Conservation (phyloP, 768 basidiomycete species). For the Suillus alpinus region DNA sequence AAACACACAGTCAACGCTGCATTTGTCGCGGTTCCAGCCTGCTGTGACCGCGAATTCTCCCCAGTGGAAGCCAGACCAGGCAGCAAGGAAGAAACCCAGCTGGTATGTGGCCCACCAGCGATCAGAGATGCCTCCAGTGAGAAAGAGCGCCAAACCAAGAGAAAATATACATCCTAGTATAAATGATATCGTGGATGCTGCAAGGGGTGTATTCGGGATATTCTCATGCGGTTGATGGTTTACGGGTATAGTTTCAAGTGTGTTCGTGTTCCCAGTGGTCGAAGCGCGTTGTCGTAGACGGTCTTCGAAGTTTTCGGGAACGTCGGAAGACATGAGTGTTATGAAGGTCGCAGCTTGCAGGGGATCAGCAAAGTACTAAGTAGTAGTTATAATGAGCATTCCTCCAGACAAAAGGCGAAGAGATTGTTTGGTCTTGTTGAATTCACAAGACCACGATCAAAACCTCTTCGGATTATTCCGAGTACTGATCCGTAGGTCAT, state of each 20-base stretch:
- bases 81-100: constrained; percentile 78
- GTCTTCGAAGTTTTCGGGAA: constrained; percentile 36
- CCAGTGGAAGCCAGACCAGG: constrained; percentile 90
- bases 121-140: constrained; percentile 40
- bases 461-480: neutral
- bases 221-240: constrained; percentile 40
- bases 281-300: constrained; percentile 42
- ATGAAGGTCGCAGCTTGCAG: neutral
- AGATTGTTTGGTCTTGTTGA: constrained; percentile 20
- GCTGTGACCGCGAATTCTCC: constrained; percentile 94
- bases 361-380: neutral
- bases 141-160: constrained; percentile 51
- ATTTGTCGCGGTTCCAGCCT: constrained; percentile 91
- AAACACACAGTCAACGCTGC: constrained; percentile 86
- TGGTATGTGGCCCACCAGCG: constrained; percentile 71
- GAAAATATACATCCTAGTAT: constrained; percentile 74
- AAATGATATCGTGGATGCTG: constrained; percentile 76
- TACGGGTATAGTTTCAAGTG: constrained; percentile 57
- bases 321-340: constrained; percentile 14
- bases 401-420: neutral
- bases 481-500: constrained; percentile 11
- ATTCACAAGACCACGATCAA: neutral
- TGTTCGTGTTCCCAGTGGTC: constrained; percentile 25
- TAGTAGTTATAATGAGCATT: neutral
- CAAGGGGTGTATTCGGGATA: constrained; percentile 89